Base-by-base conservation (phyloP, 441 rosid species). In the Daphne laureola region DNA sequence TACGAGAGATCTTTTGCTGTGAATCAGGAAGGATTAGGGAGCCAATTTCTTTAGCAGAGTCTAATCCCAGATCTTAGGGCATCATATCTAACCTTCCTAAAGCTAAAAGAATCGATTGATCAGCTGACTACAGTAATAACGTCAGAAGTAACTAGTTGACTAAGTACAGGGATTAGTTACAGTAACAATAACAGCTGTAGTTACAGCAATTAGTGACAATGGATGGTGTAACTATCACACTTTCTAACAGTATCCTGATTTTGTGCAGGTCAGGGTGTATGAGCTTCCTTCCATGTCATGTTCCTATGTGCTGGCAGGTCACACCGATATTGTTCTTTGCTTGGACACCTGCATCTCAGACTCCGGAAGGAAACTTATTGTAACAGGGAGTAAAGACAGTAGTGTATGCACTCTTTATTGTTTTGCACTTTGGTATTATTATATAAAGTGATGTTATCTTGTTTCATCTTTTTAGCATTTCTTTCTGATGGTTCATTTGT, bases 331-430 rank as follows among this genome's bases (percentile, higher is more conserved):
- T 67, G 74, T 93, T 67, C 70, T 87, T 53, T 84, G 95, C 70
- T 82, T 93, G 5, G 98, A 92, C 58, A 84, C 95, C 53, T 81
- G 92, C 49, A 52, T 77, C 44, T 77, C 92, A 68, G 76, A 68
- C 61, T 65, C 79, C 63, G 87, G 95, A 61, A 80, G 65, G 71
- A 54, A 72, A 17, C 80, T 87, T 57, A 51, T 89, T 26, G 89
- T 82, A 15, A 83, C 96, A 1, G 97, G 98, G 66, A 93, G 98
- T 59, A 93, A 87, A 78, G 97, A 93, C 61, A 85, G 77, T 57
- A 78, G 64, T 70, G 97, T 90, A 83, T 77, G 95, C 69, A 55
- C 43, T 43, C 17, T 31, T 17, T 55, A 27, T 43, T 62, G 44
- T 61, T 58, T 57, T 41, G 36, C 40, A 59, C 59, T 46, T 56